Percentiles rank a stretch among this genome's conserved stretches.
These are phyloP conservation scores for Backusella liffmaniae DNA, from an alignment of 192 early-diverging fungal species.

Conservation along the genomic window DNA sequence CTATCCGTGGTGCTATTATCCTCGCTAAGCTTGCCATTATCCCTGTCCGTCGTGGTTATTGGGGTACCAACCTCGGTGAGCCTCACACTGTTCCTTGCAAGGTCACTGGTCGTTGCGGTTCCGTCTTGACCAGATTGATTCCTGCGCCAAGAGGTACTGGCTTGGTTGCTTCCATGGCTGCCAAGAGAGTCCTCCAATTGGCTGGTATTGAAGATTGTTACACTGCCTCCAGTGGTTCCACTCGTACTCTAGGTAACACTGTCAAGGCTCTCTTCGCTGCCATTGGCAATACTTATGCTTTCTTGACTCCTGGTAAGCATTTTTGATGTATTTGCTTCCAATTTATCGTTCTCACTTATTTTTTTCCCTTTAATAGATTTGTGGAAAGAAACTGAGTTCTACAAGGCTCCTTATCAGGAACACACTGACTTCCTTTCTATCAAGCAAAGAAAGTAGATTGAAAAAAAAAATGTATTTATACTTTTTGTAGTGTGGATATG, in stretches of 20 bases:
- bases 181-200: constrained; percentile 96
- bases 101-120: constrained; percentile 96
- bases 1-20: constrained; percentile 98
- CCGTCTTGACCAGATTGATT: constrained; percentile 86
- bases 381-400: constrained; percentile 90
- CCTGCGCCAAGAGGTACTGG: constrained; percentile 99
- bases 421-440: constrained; percentile 43
- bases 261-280: constrained; percentile 98
- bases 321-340: neutral
- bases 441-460: constrained; percentile 25
- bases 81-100: constrained; percentile 98
- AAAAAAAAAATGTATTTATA: neutral
- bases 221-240: constrained; percentile 93
- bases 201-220: constrained; percentile 98
- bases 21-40: constrained; percentile 98
- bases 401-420: constrained; percentile 20
- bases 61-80: constrained; percentile 93
- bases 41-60: constrained; percentile 98
- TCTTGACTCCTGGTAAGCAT: constrained; percentile 73
- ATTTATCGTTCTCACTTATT: neutral
- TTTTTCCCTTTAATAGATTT: constrained; percentile 53
- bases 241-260: constrained; percentile 98
- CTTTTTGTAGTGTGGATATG: neutral
- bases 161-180: constrained; percentile 89
- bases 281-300: constrained; percentile 95